These are phyloP conservation scores for Senna tora DNA, from an alignment of 306 rosid species.

Conservation along the genomic window DNA sequence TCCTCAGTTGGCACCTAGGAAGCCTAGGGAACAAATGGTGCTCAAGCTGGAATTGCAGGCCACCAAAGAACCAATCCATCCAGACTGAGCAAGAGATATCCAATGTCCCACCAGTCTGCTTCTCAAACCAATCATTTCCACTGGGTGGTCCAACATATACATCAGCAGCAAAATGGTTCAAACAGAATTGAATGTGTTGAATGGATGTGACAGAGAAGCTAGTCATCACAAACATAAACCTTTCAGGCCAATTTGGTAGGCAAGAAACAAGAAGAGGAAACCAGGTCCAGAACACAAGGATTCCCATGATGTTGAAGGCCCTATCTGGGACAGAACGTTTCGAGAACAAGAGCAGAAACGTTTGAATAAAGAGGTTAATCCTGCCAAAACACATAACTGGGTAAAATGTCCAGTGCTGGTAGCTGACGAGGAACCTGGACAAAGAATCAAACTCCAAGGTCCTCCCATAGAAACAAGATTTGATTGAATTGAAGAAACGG, in stretches of 20 bases:
- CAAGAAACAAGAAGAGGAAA: constrained; percentile 68
- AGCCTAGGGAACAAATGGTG: constrained; percentile 70
- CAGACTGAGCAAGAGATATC: constrained; percentile 65
- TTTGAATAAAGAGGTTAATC: constrained; percentile 70
- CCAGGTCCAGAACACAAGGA: constrained; percentile 82
- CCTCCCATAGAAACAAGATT: constrained; percentile 74
- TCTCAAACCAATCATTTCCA: constrained; percentile 79
- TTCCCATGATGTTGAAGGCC: constrained; percentile 61
- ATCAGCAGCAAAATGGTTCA: constrained; percentile 73
- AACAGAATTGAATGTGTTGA: constrained; percentile 72
- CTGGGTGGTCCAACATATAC: constrained; percentile 66
- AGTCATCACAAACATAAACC: constrained; percentile 65
- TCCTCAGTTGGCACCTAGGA: constrained; percentile 72
- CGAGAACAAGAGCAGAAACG: constrained; percentile 59
- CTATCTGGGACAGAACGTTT: constrained; percentile 61
- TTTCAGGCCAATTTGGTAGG: constrained; percentile 75
- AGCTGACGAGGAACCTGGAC: constrained; percentile 69
- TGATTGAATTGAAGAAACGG: constrained; percentile 53
- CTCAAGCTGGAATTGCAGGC: constrained; percentile 72
- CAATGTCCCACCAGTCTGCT: constrained; percentile 67
- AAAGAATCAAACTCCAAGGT: constrained; percentile 61
- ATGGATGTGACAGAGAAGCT: constrained; percentile 63
- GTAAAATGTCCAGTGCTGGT: constrained; percentile 79
- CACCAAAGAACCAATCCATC: constrained; percentile 91
- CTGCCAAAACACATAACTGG: constrained; percentile 73